Evolutionary conservation across 2,329 filamentous ascomycete genomes (phyloP).

Genomic region (Colletotrichum eremochloae): DNA sequence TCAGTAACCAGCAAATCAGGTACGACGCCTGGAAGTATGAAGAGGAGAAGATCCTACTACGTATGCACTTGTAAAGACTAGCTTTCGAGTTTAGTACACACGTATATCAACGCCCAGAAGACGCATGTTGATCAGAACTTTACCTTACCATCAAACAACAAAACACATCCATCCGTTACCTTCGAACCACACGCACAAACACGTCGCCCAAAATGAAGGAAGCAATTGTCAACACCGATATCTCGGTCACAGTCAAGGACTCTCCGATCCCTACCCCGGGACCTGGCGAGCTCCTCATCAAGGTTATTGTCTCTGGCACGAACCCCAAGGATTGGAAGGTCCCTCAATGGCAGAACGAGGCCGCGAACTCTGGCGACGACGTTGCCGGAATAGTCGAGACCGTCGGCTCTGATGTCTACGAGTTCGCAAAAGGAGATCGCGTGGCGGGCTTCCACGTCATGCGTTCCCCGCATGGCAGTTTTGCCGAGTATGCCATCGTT

Average conservation of each 20-base stretch:
- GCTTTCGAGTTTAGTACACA: not conserved
- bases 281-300: conserved; percentile 44
- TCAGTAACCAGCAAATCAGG: not conserved
- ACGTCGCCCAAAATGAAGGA: conserved; percentile 38
- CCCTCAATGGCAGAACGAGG: conserved; percentile 14
- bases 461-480: conserved; percentile 63
- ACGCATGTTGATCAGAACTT: not conserved
- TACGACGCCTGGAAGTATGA: conserved; percentile 14
- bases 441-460: conserved; percentile 67
- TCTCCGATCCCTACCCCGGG: conserved; percentile 41
- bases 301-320: conserved; percentile 43
- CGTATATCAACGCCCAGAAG: not conserved
- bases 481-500: conserved; percentile 72
- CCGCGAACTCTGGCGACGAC: conserved; percentile 46
- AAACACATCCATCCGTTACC: too few relatives aligned
- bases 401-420: conserved; percentile 43
- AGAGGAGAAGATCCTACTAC: not conserved
- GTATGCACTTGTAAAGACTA: too few relatives aligned
- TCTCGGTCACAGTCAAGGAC: conserved; percentile 37
- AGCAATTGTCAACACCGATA: conserved; percentile 37
- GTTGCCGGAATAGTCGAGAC: conserved; percentile 45
- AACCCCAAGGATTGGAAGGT: conserved; percentile 50
- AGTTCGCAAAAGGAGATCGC: conserved; percentile 55
- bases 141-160: not conserved
- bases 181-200: not conserved